These are phyloP conservation scores for Phytophthora litchii DNA, from an alignment of 352 stramenopile species.

Conservation along the genomic window DNA sequence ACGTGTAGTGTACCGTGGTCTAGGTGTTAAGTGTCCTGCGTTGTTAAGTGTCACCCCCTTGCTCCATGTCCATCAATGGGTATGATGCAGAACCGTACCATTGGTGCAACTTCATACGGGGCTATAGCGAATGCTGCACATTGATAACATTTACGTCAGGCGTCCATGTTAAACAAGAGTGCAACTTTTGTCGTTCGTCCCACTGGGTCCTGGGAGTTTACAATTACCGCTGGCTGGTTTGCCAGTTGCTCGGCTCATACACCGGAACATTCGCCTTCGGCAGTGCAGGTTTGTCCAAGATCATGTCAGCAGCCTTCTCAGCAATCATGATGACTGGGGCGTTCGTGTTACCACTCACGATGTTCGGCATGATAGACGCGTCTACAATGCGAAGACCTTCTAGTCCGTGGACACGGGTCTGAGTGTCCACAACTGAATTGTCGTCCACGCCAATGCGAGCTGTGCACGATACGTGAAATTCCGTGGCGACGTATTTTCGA, in stretches of 20 bases:
- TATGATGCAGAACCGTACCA: too few relatives aligned
- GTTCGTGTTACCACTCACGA: constrained; percentile 94
- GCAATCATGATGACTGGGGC: constrained; percentile 83
- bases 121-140: too few relatives aligned
- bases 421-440: constrained; percentile 83
- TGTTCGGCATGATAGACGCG: constrained; percentile 92
- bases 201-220: too few relatives aligned
- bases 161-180: too few relatives aligned
- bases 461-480: constrained; percentile 86
- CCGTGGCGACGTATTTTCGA: constrained; percentile 69
- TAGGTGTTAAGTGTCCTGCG: too few relatives aligned
- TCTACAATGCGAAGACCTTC: constrained; percentile 88
- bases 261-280: constrained; percentile 64
- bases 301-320: too few relatives aligned
- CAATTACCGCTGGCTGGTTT: constrained; percentile 61
- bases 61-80: too few relatives aligned
- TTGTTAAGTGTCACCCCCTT: too few relatives aligned
- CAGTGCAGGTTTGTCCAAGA: constrained; percentile 39
- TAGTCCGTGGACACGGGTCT: constrained; percentile 81
- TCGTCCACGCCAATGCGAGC: constrained; percentile 78
- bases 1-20: too few relatives aligned
- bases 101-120: too few relatives aligned
- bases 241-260: constrained; percentile 62
- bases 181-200: too few relatives aligned
- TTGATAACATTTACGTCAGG: too few relatives aligned